Percentiles rank a stretch among this genome's conserved stretches.
Evolutionary conservation across 2,329 filamentous ascomycete genomes (phyloP).

Genomic region (Hymenoscyphus fructigenus): DNA sequence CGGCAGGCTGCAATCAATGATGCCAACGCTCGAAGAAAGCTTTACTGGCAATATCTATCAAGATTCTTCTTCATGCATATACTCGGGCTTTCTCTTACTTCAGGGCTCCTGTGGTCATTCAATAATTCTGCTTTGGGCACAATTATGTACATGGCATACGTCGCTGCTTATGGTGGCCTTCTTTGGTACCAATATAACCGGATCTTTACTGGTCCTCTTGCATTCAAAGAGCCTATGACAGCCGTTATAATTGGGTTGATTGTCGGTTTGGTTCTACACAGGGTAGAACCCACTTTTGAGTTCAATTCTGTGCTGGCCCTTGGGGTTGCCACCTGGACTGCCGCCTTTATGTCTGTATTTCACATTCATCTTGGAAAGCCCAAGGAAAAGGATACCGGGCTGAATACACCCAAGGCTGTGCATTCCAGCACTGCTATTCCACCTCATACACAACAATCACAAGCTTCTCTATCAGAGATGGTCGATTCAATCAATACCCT

Average conservation of each 20-base stretch:
- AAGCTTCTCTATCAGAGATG: slow-evolving; percentile 3
- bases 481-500: slow-evolving; percentile 7
- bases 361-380: slow-evolving; percentile 47
- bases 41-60: slow-evolving; percentile 51
- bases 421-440: slow-evolving; percentile 10
- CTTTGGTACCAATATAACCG: slow-evolving; percentile 51
- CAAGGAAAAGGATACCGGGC: slow-evolving; percentile 24
- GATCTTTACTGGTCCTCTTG: slow-evolving; percentile 51
- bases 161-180: slow-evolving; percentile 34
- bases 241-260: slow-evolving; percentile 46
- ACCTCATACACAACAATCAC: neutral
- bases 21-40: slow-evolving; percentile 33
- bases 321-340: slow-evolving; percentile 50
- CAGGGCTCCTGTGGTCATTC: slow-evolving; percentile 51
- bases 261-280: slow-evolving; percentile 45
- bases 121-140: slow-evolving; percentile 35
- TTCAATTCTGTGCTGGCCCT: slow-evolving; percentile 49
- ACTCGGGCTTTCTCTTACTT: slow-evolving; percentile 49
- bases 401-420: slow-evolving; percentile 12
- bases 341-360: slow-evolving; percentile 50
- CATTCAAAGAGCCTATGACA: slow-evolving; percentile 47
- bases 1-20: slow-evolving; percentile 17
- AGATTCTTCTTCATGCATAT: slow-evolving; percentile 51
- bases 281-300: slow-evolving; percentile 38
- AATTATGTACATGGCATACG: slow-evolving; percentile 23